phyloP scores from a whole-genome alignment of 371 early-diverging fungal species.

The Fennellomyces sp. region DNA sequence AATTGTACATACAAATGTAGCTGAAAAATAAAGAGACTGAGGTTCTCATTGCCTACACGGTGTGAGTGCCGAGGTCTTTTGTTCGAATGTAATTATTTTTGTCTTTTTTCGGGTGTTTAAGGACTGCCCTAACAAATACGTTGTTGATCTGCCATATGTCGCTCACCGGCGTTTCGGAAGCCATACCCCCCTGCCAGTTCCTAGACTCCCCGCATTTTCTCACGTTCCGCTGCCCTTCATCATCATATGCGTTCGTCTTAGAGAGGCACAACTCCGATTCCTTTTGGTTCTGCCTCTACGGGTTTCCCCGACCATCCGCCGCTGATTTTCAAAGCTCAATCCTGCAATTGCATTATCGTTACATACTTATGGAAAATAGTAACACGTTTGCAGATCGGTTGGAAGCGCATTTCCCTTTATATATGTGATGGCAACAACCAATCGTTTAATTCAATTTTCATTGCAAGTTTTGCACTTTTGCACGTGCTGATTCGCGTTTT shows the following conservation, averaged over 20 bases:
- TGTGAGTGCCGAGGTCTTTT: neutral
- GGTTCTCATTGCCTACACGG: neutral
- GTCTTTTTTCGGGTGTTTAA: neutral
- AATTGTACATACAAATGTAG: slow-evolving; percentile 3
- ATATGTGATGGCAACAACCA: no score
- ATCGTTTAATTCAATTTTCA: no score
- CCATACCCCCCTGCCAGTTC: no score
- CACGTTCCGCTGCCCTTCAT: slow-evolving; percentile 2
- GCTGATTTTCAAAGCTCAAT: slow-evolving; percentile 2
- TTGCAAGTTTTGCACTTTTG: no score
- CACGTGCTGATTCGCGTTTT: no score
- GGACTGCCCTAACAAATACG: no score
- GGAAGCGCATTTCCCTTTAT: no score
- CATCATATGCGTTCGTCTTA: slow-evolving; percentile 3
- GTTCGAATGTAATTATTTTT: neutral
- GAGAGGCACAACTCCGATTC: neutral
- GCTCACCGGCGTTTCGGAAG: no score
- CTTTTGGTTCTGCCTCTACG: neutral
- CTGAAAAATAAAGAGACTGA: neutral
- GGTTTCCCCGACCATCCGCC: neutral
- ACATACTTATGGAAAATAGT: no score
- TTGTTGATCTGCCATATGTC: no score
- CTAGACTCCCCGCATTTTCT: slow-evolving; percentile 3
- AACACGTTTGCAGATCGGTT: no score
- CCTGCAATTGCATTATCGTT: no score